Evolutionary conservation across 495 filamentous ascomycete species (phyloP).

Genomic region (Articulospora tetracladia): DNA sequence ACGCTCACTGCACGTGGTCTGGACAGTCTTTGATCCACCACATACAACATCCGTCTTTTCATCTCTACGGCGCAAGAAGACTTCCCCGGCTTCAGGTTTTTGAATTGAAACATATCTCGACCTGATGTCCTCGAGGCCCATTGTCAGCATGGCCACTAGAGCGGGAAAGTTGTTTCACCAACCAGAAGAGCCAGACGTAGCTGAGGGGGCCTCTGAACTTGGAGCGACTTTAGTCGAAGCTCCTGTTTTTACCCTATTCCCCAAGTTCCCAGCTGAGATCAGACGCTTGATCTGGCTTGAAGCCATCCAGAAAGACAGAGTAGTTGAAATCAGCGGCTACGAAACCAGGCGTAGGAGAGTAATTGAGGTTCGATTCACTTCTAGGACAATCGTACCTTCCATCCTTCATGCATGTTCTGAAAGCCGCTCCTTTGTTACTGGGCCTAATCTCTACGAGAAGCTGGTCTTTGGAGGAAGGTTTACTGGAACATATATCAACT

Average conservation of each 20-base stretch:
- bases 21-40: no score
- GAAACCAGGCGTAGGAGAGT: neutral
- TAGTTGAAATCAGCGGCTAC: neutral
- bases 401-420: neutral
- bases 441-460: neutral
- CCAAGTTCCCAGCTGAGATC: neutral
- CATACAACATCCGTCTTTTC: no score
- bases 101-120: no score
- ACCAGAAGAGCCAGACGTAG: no score
- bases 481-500: conserved; percentile 5
- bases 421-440: neutral
- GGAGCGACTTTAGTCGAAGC: neutral
- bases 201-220: neutral
- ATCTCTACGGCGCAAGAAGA: no score
- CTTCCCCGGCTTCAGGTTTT: no score
- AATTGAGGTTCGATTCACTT: neutral
- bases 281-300: neutral
- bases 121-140: no score
- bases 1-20: no score
- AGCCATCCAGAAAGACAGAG: neutral
- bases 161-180: no score
- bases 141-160: no score
- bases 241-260: neutral
- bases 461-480: neutral
- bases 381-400: neutral